Conservation (phyloP, 2,329 filamentous ascomycete species). For the Thielaviopsis ethacetica region DNA sequence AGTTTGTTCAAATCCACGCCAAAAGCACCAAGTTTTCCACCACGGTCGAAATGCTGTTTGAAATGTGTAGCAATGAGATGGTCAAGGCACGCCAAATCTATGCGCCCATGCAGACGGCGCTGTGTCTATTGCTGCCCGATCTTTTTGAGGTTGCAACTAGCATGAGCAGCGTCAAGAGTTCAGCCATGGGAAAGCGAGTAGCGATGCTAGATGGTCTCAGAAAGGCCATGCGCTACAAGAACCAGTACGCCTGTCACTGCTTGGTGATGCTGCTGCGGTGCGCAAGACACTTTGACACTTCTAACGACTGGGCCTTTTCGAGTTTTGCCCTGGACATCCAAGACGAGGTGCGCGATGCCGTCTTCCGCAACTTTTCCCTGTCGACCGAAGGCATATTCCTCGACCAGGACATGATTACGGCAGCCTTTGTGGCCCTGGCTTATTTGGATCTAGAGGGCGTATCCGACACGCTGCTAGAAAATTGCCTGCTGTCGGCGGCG, state of each 20-base stretch:
- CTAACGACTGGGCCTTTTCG: conserved; percentile 46
- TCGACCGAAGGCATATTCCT: conserved; percentile 33
- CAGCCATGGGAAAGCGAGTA: conserved; percentile 48
- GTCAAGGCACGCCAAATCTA: conserved; percentile 40
- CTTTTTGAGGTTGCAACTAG: conserved; percentile 56
- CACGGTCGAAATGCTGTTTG: conserved; percentile 50
- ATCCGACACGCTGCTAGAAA: conserved; percentile 37
- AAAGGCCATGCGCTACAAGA: conserved; percentile 46
- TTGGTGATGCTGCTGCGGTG: conserved; percentile 45
- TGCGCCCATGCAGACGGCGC: conserved; percentile 42
- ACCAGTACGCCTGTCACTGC: conserved; percentile 51
- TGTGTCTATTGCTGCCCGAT: conserved; percentile 49
- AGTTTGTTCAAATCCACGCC: conserved; percentile 48
- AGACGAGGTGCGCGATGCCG: conserved; percentile 48
- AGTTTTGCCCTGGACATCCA: conserved; percentile 56
- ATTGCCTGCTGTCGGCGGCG: conserved; percentile 39
- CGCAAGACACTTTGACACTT: conserved; percentile 45
- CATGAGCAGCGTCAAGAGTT: conserved; percentile 45
- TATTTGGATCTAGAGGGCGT: conserved; percentile 44
- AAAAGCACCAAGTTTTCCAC: conserved; percentile 46
- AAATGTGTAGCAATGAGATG: conserved; percentile 44
- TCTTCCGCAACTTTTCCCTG: conserved; percentile 38
- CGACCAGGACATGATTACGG: conserved; percentile 49
- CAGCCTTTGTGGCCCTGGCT: conserved; percentile 47
- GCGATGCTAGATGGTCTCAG: conserved; percentile 46